phyloP scores from a whole-genome alignment of 2,329 filamentous ascomycete genomes.

The Talaromyces sp. region DNA sequence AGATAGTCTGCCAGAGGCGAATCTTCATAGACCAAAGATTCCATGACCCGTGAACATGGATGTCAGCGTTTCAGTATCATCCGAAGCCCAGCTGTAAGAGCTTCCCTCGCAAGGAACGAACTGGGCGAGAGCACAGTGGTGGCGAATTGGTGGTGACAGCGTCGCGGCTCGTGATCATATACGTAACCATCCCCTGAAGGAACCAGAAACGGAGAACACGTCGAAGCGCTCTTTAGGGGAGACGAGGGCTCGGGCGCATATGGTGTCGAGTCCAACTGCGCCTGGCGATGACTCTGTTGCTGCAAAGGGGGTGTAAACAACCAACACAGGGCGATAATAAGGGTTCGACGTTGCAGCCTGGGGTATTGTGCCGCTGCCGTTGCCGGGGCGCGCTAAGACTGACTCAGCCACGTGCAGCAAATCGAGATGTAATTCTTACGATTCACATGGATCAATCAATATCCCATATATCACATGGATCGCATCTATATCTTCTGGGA shows the following conservation, averaged over 20 bases:
- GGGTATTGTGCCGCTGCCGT: not conserved
- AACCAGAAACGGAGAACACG: not conserved
- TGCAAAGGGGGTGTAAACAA: not conserved
- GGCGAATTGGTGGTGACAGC: not conserved
- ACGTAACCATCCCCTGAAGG: slow-evolving; percentile 1
- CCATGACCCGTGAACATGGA: slow-evolving; percentile 55
- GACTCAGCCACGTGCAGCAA: not conserved
- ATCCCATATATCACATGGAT: not conserved
- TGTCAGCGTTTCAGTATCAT: slow-evolving; percentile 8
- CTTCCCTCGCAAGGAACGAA: not conserved
- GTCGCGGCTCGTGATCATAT: not conserved
- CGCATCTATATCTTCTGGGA: not conserved
- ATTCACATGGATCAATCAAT: not conserved
- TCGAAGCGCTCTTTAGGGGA: not conserved
- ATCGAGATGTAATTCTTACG: no score
- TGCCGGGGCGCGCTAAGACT: not conserved
- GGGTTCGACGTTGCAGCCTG: not conserved
- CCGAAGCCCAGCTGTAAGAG: not conserved
- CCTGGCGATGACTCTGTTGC: not conserved
- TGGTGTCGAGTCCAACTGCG: not conserved
- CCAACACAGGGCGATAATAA: not conserved
- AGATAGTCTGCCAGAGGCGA: slow-evolving; percentile 85
- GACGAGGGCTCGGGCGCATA: not conserved
- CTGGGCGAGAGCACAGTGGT: not conserved
- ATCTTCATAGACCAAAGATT: slow-evolving; percentile 80